Base-by-base conservation (phyloP, 1,284 basidiomycete species). In the Austropuccinia psidii region DNA sequence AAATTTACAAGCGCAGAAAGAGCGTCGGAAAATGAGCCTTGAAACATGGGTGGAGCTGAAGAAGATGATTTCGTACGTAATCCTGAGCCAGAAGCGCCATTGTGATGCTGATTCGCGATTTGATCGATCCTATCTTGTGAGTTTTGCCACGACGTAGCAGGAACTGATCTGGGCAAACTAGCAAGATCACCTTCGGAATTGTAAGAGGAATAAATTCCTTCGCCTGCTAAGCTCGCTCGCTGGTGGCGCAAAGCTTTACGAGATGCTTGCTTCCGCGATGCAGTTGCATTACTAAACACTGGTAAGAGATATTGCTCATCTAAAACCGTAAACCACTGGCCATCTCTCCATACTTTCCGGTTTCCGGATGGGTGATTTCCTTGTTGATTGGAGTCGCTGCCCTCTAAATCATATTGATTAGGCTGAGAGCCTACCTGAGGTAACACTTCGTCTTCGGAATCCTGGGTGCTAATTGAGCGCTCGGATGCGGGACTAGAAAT, bases 251-350 rank as follows among this genome's bases (percentile, higher is more conserved):
- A 45, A 31, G 76, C 76, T 73, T 79, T 80, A 43, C 79, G 78
- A 73, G 80, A 78, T 35, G 81, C 80, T 68, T 82, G 80, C 75
- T 81, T 80, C 31, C 82, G 77, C 17, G 77, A 80, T 0, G 82
- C 82, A 0, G 82, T 82, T 35, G 81, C 77, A 73, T 73, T 73
- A 31, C 61, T 65, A 37, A 73, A 73, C 49, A 97, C 83, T 17
- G 95, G 96, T 2, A 98, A 82, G 19, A 98, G 84, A 80, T 97
- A 98, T 75, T 93, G 86, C 81, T 98, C 93, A 81, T 98, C 95
- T 55, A 98, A 83, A 37, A 89, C 85, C 77, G 93, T 93, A 87
- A 98, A 98, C 94, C 95, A 98, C 81, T 93, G 91, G 6, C 85
- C 85, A 75, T 86, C 84, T 21, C 83, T 80, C 82, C 83, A 84